These are phyloP conservation scores for Daucus carota DNA, from an alignment of 129 eudicot genomes.

Conservation along the genomic window DH1_v3.0 NC_030382.2:49544001-49544500, in stretches of 20 bases:
- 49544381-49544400: background rate
- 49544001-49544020: background rate
- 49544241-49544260: constrained; percentile 40
- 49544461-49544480: no score
- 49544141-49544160: background rate
- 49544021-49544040: background rate
- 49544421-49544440: no score
- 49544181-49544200: no score
- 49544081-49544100: background rate
- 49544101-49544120: background rate
- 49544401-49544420: background rate
- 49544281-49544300: background rate
- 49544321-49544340: background rate
- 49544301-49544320: no score
- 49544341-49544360: background rate
- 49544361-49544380: background rate
- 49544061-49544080: constrained; percentile 4
- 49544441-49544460: no score
- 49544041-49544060: background rate
- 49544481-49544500: no score
- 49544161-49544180: background rate
- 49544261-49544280: constrained; percentile 24
- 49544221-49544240: constrained; percentile 25
- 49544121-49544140: background rate
- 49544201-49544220: constrained; percentile 9